These are phyloP conservation scores for Mikania micrantha DNA, from an alignment of 129 eudicot species.

Conservation along the genomic window DNA sequence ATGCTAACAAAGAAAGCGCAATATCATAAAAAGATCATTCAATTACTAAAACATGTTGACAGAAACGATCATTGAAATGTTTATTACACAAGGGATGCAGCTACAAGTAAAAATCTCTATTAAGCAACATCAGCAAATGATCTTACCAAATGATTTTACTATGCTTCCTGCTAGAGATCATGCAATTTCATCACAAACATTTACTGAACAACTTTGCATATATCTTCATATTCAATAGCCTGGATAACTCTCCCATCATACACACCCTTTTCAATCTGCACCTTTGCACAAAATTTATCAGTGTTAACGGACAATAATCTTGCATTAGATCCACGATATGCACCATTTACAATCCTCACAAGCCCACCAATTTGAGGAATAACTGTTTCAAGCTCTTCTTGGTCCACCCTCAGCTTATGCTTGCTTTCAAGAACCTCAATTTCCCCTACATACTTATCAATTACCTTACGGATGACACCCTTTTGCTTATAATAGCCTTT, in stretches of 20 bases:
- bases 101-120: neutral
- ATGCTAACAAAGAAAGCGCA: neutral
- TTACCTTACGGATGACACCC: conserved; percentile 74
- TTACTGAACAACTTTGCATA: conserved; percentile 70
- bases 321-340: conserved; percentile 77
- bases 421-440: conserved; percentile 86
- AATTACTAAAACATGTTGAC: neutral
- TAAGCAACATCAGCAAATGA: neutral
- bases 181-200: neutral
- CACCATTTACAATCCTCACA: conserved; percentile 87
- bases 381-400: conserved; percentile 90
- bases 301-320: conserved; percentile 56
- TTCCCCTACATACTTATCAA: conserved; percentile 81
- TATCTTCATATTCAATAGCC: conserved; percentile 83
- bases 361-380: conserved; percentile 82
- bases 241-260: conserved; percentile 88
- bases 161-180: neutral
- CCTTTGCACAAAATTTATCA: conserved; percentile 70
- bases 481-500: conserved; percentile 92
- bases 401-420: conserved; percentile 90
- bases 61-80: neutral
- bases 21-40: neutral
- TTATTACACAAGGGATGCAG: neutral
- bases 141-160: conserved; percentile 14
- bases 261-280: conserved; percentile 90